Evolutionary conservation across 306 rosid species (phyloP).

Genomic region (Sophora flavescens): DNA sequence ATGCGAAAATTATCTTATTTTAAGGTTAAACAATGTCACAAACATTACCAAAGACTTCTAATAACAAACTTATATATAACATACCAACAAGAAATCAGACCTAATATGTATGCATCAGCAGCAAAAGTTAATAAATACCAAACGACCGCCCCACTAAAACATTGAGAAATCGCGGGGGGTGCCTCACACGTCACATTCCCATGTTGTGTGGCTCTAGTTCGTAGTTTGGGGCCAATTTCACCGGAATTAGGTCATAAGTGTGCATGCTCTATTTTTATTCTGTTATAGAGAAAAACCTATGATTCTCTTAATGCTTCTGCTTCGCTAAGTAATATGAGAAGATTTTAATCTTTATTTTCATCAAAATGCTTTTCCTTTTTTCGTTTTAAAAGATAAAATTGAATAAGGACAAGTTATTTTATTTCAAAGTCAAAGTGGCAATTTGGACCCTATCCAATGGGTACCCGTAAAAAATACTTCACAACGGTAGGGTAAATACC

Average conservation of each 20-base stretch:
- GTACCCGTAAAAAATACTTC: too few relatives aligned
- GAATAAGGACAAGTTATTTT: too few relatives aligned
- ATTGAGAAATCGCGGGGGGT: background rate
- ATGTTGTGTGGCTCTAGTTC: slow-evolving; percentile 20
- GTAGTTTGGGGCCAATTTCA: background rate
- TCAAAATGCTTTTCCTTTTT: background rate
- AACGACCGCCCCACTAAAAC: background rate
- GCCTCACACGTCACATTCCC: slow-evolving; percentile 34
- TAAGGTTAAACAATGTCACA: background rate
- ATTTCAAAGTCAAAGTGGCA: too few relatives aligned
- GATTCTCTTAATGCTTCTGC: too few relatives aligned
- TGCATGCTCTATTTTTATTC: background rate
- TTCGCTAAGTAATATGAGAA: too few relatives aligned
- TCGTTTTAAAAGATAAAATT: too few relatives aligned
- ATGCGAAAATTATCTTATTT: background rate
- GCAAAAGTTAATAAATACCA: background rate
- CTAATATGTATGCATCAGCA: background rate
- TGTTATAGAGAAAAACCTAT: background rate
- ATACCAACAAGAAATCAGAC: background rate
- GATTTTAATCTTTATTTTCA: background rate
- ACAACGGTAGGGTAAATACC: too few relatives aligned
- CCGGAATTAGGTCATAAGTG: background rate
- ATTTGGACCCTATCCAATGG: too few relatives aligned
- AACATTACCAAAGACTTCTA: background rate
- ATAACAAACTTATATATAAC: background rate